Percentiles rank a stretch among this genome's conserved stretches.
Conservation (phyloP, 2,329 filamentous ascomycete species). For the Botryotinia globosa region DNA sequence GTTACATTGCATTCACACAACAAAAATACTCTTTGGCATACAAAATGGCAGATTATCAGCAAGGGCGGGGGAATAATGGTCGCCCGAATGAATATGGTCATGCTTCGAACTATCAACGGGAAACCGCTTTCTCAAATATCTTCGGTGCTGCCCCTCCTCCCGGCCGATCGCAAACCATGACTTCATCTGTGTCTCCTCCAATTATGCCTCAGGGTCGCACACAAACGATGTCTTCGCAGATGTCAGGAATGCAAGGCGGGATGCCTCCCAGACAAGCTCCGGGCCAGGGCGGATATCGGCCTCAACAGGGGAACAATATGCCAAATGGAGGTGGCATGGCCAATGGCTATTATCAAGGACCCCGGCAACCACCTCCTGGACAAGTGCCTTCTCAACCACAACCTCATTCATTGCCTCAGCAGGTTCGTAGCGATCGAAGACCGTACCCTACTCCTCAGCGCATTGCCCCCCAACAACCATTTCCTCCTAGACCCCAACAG, state of each 20-base stretch:
- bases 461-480: constrained; percentile 44
- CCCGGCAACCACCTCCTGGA: constrained; percentile 37
- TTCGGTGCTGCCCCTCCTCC: constrained; percentile 84
- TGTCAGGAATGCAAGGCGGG: constrained; percentile 43
- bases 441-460: constrained; percentile 63
- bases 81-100: constrained; percentile 42
- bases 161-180: constrained; percentile 94
- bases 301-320: constrained; percentile 21
- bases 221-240: constrained; percentile 62
- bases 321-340: constrained; percentile 38
- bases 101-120: constrained; percentile 67
- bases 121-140: constrained; percentile 94
- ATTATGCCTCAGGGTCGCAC: constrained; percentile 65
- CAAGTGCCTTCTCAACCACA: constrained; percentile 46
- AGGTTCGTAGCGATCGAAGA: constrained; percentile 59
- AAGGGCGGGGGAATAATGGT: constrained; percentile 56
- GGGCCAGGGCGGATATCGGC: constrained; percentile 41
- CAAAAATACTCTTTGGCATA: constrained; percentile 20
- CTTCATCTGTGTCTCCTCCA: constrained; percentile 64
- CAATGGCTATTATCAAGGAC: constrained; percentile 52
- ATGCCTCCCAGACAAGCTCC: constrained; percentile 48
- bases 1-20: constrained; percentile 14
- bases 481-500: constrained; percentile 46
- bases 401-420: constrained; percentile 58
- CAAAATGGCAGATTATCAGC: constrained; percentile 57